A percentile compares a stretch with the other conserved stretches of the same genome.
Conservation (phyloP, 2,329 filamentous ascomycete genomes). For the Knufia fluminis region DNA sequence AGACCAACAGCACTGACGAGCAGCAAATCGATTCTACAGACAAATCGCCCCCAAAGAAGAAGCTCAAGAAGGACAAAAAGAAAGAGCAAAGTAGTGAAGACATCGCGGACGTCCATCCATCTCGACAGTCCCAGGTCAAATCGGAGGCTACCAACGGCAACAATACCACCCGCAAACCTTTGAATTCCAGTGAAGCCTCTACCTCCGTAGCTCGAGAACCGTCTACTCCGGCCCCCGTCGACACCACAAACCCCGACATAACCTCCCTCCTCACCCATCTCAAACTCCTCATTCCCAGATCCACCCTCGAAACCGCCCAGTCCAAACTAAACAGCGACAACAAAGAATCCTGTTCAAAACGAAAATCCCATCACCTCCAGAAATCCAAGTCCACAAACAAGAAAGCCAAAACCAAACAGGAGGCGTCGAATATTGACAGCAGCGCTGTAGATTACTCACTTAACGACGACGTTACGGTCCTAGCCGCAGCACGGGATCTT, state of each 20-base stretch:
- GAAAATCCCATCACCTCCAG: background rate
- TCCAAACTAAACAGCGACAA: background rate
- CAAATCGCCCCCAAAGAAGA: too few relatives aligned
- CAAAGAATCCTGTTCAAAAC: background rate
- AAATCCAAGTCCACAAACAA: background rate
- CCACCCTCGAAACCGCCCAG: background rate
- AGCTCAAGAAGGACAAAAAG: background rate
- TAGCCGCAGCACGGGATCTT: background rate
- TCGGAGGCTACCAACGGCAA: too few relatives aligned
- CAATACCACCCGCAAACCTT: too few relatives aligned
- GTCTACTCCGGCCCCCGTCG: background rate
- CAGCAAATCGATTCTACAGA: background rate
- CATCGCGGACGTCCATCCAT: background rate
- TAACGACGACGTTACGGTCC: background rate
- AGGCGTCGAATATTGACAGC: background rate
- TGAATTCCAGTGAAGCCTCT: too few relatives aligned
- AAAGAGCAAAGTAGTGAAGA: background rate
- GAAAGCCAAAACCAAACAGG: background rate
- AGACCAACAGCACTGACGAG: conserved; percentile 4
- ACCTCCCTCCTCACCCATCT: background rate
- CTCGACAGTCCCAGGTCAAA: background rate
- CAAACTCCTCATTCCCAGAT: background rate
- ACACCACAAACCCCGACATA: background rate
- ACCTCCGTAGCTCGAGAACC: background rate
- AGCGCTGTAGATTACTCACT: background rate